Evolutionary conservation across 2,329 filamentous ascomycete genomes (phyloP).

Genomic region (Talaromyces pinophilus): DNA sequence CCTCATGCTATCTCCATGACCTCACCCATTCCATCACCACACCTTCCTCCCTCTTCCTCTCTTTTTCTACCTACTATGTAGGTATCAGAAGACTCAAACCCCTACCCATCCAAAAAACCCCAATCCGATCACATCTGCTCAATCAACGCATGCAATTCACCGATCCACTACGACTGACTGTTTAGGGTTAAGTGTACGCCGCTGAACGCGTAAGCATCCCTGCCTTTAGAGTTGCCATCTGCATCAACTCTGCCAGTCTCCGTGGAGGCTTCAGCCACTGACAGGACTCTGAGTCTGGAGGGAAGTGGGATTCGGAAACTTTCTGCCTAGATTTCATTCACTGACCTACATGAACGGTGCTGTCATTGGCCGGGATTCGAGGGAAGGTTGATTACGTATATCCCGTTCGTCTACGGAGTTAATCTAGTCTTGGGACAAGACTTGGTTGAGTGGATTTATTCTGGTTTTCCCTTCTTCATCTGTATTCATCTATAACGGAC

Average conservation of each 20-base stretch:
- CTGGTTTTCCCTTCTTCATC: neutral
- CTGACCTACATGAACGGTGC: neutral
- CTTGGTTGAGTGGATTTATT: neutral
- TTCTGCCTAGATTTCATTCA: neutral
- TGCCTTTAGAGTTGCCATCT: neutral
- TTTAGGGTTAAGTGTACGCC: conserved; percentile 3
- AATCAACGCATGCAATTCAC: neutral
- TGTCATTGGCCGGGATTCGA: neutral
- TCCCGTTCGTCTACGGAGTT: neutral
- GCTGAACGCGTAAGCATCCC: conserved; percentile 1
- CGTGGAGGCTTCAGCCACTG: neutral
- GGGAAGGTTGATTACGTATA: neutral
- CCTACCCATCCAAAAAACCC: neutral
- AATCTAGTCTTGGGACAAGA: neutral
- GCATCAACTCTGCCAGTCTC: neutral
- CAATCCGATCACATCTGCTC: neutral
- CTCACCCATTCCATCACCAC: neutral
- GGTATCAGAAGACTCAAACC: neutral
- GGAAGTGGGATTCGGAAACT: no score
- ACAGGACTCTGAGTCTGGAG: no score
- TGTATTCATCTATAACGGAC: neutral
- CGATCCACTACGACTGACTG: neutral
- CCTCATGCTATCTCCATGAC: conserved; percentile 7
- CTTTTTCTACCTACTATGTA: neutral
- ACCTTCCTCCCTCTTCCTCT: neutral